Evolutionary conservation across 2,329 filamentous ascomycete genomes (phyloP).

Genomic region (Trichoderma sp.): DNA sequence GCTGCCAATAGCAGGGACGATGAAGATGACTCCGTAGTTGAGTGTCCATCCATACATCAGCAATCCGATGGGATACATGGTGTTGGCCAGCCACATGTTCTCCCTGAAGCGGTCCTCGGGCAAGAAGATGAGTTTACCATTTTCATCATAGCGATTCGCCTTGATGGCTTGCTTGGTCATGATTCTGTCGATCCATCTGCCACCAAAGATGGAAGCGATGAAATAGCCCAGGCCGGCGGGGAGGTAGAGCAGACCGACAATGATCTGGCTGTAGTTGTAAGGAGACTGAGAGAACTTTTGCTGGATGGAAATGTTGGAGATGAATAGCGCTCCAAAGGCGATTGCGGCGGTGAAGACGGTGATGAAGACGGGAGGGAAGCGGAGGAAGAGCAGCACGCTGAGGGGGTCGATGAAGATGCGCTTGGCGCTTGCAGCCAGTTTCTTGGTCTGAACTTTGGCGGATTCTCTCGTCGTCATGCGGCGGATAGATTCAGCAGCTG

Average conservation of each 20-base stretch:
- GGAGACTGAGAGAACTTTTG: conserved; percentile 67
- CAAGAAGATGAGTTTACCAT: conserved; percentile 67
- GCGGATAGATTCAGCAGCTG: conserved; percentile 32
- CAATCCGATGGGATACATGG: conserved; percentile 70
- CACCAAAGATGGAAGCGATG: conserved; percentile 18
- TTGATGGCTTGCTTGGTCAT: conserved; percentile 77
- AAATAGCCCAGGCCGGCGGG: conserved; percentile 72
- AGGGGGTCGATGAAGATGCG: conserved; percentile 73
- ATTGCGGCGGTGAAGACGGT: conserved; percentile 76
- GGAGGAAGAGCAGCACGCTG: conserved; percentile 69
- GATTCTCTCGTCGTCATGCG: conserved; percentile 67
- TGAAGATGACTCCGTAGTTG: conserved; percentile 66
- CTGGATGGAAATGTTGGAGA: conserved; percentile 78
- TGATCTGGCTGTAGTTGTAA: conserved; percentile 69
- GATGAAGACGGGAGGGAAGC: conserved; percentile 73
- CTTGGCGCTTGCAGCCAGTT: conserved; percentile 57
- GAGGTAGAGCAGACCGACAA: conserved; percentile 78
- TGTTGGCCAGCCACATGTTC: conserved; percentile 76
- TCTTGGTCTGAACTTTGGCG: conserved; percentile 59
- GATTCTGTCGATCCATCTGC: conserved; percentile 75
- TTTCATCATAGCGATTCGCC: conserved; percentile 68
- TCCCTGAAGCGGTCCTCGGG: conserved; percentile 84
- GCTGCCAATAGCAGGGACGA: conserved; percentile 65
- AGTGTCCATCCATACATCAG: conserved; percentile 80
- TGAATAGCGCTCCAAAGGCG: conserved; percentile 74